phyloP scores from a whole-genome alignment of 257 asterid genomes.

The Verbena officinalis region DNA sequence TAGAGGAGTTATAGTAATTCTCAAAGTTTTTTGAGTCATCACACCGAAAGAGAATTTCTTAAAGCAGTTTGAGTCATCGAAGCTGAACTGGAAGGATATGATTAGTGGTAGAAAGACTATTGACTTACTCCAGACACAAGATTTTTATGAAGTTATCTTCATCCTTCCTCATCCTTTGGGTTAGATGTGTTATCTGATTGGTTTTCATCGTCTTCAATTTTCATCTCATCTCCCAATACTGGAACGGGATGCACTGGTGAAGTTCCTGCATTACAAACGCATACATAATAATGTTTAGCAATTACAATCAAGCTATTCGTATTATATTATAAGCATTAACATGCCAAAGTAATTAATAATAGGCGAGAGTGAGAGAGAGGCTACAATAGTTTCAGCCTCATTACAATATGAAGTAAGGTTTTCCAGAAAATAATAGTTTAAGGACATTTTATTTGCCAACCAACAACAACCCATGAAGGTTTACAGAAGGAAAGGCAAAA shows the following conservation, averaged over 20 bases:
- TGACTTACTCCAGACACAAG: slow-evolving; percentile 31
- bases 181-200: slow-evolving; percentile 19
- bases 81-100: not conserved
- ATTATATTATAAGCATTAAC: too few relatives aligned
- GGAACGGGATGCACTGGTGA: slow-evolving; percentile 40
- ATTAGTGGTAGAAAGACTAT: slow-evolving; percentile 7
- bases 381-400: too few relatives aligned
- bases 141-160: slow-evolving; percentile 19
- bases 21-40: slow-evolving; percentile 1
- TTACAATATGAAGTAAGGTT: too few relatives aligned
- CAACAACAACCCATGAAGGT: not conserved
- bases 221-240: slow-evolving; percentile 26
- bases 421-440: not conserved
- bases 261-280: slow-evolving; percentile 35
- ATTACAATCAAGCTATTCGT: too few relatives aligned
- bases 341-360: not conserved
- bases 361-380: not conserved
- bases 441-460: not conserved
- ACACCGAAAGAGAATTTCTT: not conserved
- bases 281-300: slow-evolving; percentile 2
- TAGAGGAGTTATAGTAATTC: not conserved
- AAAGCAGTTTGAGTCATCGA: not conserved
- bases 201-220: slow-evolving; percentile 21
- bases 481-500: not conserved
- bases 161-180: slow-evolving; percentile 42